Base-by-base conservation (phyloP, 225 moss, liverwort and hornwort genomes). In the Sphagnum contortum region DNA sequence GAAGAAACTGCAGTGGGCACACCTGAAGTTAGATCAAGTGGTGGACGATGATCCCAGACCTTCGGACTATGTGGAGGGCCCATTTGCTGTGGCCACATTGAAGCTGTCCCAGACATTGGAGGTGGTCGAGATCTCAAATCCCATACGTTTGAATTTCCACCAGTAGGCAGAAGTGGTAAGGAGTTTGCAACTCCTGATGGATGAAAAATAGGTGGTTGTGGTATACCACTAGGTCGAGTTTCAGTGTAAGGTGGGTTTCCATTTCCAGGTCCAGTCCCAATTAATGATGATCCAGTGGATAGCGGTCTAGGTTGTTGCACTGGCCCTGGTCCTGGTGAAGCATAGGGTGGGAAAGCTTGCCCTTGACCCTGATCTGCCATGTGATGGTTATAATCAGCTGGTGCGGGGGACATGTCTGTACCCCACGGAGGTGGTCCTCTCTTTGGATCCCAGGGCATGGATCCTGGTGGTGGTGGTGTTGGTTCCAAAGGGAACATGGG, bases 311-410 rank as follows among this genome's bases (percentile, higher is more conserved):
- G 44, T 2, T 61, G 47, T 46, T 61, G 47, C 8, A 3, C 45
- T 8, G 61, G 61, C 45, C 61, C 61, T 11, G 9, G 48, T n/a
- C 11, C n/a, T 12, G 63, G 63, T 47, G n/a, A 8, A 48, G 5
- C 6, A 50, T 64, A 50, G 10, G 63, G n/a, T 50, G 49, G 5
- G 50, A 64, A 64, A 13, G 48, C 63, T n/a, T 14, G 63, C 48
- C 47, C 63, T 9, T 14, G 63, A 11, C 12, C 48, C 12, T 64
- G 63, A 9, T 64, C 63, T 48, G 7, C 11, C 9, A 64, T 64
- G 4, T 50, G 63, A 11, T 48, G 63, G 48, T 50, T 48, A 12
- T 47, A 12, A 64, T 64, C 49, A 50, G 63, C 63, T 46, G 63
- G 7, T 9, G 52, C 2, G 6, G 52, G 2, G 7, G 52, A 5